Percentiles rank a stretch among this genome's conserved stretches.
Evolutionary conservation across 305 asterid species (phyloP).

Genomic region (Solanum chacoense): DNA sequence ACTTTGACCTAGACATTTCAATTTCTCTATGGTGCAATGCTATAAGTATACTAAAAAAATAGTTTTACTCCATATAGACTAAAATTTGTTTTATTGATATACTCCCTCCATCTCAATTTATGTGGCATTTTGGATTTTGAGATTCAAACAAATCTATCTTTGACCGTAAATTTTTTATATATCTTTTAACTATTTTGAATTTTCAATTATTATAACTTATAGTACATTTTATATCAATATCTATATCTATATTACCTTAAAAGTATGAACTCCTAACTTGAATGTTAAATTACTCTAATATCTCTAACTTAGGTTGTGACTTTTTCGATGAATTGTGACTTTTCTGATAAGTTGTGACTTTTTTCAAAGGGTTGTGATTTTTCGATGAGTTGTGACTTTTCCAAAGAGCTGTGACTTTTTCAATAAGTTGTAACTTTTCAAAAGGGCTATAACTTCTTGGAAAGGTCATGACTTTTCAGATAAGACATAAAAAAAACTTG

Average conservation of each 20-base stretch:
- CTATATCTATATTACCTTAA: neutral
- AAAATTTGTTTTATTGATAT: neutral
- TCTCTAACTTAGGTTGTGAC: neutral
- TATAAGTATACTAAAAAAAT: neutral
- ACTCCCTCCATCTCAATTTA: neutral
- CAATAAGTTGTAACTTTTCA: neutral
- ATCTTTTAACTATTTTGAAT: no score
- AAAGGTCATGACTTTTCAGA: neutral
- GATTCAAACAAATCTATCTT: no score
- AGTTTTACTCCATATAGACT: neutral
- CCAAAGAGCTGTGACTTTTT: neutral
- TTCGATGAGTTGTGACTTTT: no score
- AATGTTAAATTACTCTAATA: neutral
- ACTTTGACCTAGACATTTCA: neutral
- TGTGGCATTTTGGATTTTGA: neutral
- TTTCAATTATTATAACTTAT: neutral
- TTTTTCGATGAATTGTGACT: neutral
- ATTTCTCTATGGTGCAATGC: neutral
- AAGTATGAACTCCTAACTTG: neutral
- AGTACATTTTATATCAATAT: no score
- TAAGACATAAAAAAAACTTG: neutral
- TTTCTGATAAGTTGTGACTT: neutral
- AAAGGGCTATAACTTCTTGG: neutral
- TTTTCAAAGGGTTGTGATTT: neutral
- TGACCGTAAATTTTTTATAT: no score